Evolutionary conservation across 1,284 basidiomycete species (phyloP), one percentile per base, ranked within the genome.

Genomic region (Agaricales sp.): DNA sequence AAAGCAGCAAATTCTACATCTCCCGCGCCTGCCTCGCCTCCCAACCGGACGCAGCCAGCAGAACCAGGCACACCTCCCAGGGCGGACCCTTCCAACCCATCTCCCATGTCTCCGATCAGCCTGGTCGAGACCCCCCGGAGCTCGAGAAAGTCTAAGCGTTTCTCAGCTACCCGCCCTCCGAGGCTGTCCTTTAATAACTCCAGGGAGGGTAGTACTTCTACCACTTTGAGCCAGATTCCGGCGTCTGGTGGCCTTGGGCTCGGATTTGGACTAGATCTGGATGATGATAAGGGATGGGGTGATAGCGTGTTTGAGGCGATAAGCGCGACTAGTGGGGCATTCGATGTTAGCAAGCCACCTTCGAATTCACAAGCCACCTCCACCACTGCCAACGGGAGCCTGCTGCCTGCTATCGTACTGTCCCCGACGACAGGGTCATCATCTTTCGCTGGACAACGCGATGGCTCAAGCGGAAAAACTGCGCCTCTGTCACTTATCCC

Each of bases 301-400:
- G 39, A 41, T 20, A 41, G 39, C 39, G 39, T 41, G 39, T 41
- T 41, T 16, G 39, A 41, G 39, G 39, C 39, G 4, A 41, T 41
- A 16, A 41, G 39, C 18, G 39, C 39, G 13, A 41, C 39, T 4
- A 41, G 39, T 16, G 18, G 39, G 4, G 6, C 6, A 16, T 41
- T 41, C 16, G 39, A 41, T 4, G 8, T 20, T 11, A 14, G 26
- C 6, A 6, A 4, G 39, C 8, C 6, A 4, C 13, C 19, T 20
- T n/a, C 39, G n/a, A 35, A 35, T n/a, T 11, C 8, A n/a, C 39
- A 8, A 20, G 6, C 14, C 14, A 8, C 39, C 8, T 41, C 39
- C 19, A n/a, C 6, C 8, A 4, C 39, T 11, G 8, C n/a, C 4
- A 20, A 20, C 16, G n/a, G n/a, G 39, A 41, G 16, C 18, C 19